A percentile compares a stretch with the other conserved stretches of the same genome.
phyloP scores from a whole-genome alignment of 2,329 filamentous ascomycete species.

The Monosporascus sp. region DNA sequence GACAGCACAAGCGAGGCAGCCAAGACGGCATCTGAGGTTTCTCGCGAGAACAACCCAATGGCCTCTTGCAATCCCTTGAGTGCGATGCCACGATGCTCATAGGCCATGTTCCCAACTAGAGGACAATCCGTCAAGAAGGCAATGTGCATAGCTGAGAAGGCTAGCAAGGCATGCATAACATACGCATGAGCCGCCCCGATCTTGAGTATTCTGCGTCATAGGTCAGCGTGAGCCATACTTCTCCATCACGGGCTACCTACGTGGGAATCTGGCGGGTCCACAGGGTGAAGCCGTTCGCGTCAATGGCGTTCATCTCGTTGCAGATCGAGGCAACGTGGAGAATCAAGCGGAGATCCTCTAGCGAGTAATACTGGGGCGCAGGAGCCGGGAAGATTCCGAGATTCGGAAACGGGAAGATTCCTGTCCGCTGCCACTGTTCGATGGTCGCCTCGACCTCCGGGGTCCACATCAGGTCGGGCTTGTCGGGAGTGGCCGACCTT shows the following conservation, averaged over 20 bases:
- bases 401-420: conserved; percentile 79
- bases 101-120: conserved; percentile 81
- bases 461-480: conserved; percentile 74
- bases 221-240: conserved; percentile 16
- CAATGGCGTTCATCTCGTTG: conserved; percentile 70
- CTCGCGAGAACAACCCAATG: conserved; percentile 75
- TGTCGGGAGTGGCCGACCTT: conserved; percentile 55
- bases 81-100: conserved; percentile 81
- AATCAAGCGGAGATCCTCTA: conserved; percentile 79
- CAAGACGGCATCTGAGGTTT: conserved; percentile 85
- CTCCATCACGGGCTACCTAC: conserved; percentile 48
- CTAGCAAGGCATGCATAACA: conserved; percentile 89
- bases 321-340: conserved; percentile 86
- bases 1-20: conserved; percentile 88
- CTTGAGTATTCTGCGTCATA: conserved; percentile 62
- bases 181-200: conserved; percentile 78
- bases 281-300: conserved; percentile 78
- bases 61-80: conserved; percentile 84
- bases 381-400: conserved; percentile 72
- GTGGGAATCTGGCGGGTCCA: conserved; percentile 92
- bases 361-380: conserved; percentile 65
- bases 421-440: conserved; percentile 76
- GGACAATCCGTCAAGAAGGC: conserved; percentile 83
- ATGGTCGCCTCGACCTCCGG: conserved; percentile 78
- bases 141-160: conserved; percentile 91